A percentile compares a stretch with the other conserved stretches of the same genome.
phyloP scores from a whole-genome alignment of 306 rosid species.

The Corylus avellana region DNA sequence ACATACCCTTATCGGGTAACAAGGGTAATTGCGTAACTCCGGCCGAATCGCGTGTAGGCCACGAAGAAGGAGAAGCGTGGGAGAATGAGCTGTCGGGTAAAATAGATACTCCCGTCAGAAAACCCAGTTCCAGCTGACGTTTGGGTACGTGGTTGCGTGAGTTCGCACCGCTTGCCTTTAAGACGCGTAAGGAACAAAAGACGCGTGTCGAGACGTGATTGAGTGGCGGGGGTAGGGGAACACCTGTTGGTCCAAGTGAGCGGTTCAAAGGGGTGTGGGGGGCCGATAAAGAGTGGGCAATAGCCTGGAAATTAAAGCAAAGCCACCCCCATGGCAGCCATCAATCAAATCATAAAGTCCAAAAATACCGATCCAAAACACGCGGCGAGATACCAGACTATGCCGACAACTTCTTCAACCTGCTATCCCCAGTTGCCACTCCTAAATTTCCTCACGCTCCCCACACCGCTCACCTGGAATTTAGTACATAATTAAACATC shows the following conservation, averaged over 20 bases:
- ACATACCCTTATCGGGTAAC: too few species aligned
- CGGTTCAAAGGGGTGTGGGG: slow-evolving; percentile 27
- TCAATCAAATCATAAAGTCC: neutral
- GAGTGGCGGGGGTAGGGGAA: neutral
- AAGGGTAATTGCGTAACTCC: neutral
- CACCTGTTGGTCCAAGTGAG: slow-evolving; percentile 15
- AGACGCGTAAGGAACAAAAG: slow-evolving; percentile 10
- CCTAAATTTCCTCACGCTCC: neutral
- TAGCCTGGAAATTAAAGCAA: neutral
- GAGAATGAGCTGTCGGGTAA: slow-evolving; percentile 12
- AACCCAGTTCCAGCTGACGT: neutral
- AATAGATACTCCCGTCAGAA: slow-evolving; percentile 18
- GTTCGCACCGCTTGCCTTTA: neutral
- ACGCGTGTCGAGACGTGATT: slow-evolving; percentile 12
- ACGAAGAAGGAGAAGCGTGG: neutral
- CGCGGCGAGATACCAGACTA: slow-evolving; percentile 28
- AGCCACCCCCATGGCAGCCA: neutral
- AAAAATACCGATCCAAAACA: slow-evolving; percentile 18
- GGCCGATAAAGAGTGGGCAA: slow-evolving; percentile 1
- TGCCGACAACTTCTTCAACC: slow-evolving; percentile 34
- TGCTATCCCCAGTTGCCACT: neutral
- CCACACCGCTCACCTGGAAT: neutral
- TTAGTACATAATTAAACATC: too few species aligned
- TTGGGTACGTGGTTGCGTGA: slow-evolving; percentile 7
- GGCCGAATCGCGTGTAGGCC: neutral